These are phyloP conservation scores for Hibiscus tridactylites DNA, from an alignment of 345 rosid species.

Conservation along the genomic window DNA sequence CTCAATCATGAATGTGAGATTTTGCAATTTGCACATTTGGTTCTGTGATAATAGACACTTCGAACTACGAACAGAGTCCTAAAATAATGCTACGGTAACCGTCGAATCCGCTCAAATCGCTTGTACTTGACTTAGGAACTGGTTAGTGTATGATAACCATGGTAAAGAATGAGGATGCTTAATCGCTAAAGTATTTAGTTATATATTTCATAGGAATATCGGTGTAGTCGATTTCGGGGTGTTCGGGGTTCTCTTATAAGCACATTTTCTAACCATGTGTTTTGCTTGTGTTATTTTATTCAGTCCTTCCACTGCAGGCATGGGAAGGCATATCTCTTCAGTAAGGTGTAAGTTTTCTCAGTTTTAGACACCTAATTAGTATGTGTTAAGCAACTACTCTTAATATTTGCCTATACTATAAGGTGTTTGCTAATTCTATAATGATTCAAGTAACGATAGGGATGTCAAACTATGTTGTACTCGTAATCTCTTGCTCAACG, in stretches of 20 bases:
- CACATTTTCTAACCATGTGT: slow-evolving; percentile 24
- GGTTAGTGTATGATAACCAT: neutral
- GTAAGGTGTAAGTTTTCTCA: slow-evolving; percentile 81
- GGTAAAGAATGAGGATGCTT: neutral
- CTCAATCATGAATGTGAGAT: neutral
- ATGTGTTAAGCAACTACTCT: neutral
- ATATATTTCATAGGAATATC: neutral
- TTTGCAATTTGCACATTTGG: neutral
- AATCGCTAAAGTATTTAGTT: neutral
- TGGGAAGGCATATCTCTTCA: slow-evolving; percentile 98
- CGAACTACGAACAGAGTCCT: neutral
- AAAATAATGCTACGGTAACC: neutral
- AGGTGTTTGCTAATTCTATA: neutral
- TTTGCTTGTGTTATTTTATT: slow-evolving; percentile 29
- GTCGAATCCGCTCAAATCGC: neutral
- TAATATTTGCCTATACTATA: neutral
- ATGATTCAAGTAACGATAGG: neutral
- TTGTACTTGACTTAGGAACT: neutral
- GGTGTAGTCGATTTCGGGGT: neutral
- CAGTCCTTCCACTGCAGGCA: slow-evolving; percentile 85
- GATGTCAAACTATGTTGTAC: neutral
- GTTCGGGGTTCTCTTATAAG: too few relatives aligned
- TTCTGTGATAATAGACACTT: neutral
- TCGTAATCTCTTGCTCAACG: neutral
- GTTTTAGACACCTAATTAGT: slow-evolving; percentile 14